Base-by-base conservation (phyloP, 2,329 filamentous ascomycete species). In the Aspergillus ochraceus region DNA sequence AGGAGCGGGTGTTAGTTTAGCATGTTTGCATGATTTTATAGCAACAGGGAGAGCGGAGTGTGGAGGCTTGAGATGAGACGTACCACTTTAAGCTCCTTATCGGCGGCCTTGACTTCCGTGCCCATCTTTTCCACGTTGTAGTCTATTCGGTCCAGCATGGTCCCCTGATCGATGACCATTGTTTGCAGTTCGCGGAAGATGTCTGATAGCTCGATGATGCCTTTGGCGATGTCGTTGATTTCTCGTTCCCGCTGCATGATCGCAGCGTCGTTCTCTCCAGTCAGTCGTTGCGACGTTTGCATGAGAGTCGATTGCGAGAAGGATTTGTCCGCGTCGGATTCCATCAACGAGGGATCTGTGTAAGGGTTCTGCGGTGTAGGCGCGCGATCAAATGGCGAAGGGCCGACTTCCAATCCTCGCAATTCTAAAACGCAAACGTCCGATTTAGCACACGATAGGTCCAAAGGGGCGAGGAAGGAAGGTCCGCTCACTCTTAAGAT, bases 51-150 rank as follows among this genome's bases (percentile, higher is more conserved):
- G 6, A 36, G 32, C 19, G 17, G 29, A 17, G 17, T n/a, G 53
- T 46, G 26, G 9, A 22, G 29, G 26, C 8, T 14, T 29, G 17
- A 42, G 45, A n/a, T 54, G 20, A 45, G 29, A 75, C 78, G 49
- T 74, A 81, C 90, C 58, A 96, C 88, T 63, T 88, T 92, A 57
- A 99, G 84, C 78, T 99, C 95, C 75, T 94, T 95, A 63, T 97
- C 91, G 3, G 95, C 95, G 20, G 85, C 90, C 74, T 97, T 96
- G 60, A 99, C 92, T 70, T 98, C 92, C 20, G 88, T 88, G n/a
- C 88, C 87, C 90, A 98, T 97, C 62, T 89, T 86, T 78, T 99
- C 95, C 55, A 99, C 92, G 70, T 99, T 99, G 79, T 97, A 99
- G 77, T 99, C 96, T 69, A 96, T 96, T 70, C 95, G 89, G 76